Evolutionary conservation across 73 alveolate genomes (phyloP).

Genomic region (Chromera velia): DNA sequence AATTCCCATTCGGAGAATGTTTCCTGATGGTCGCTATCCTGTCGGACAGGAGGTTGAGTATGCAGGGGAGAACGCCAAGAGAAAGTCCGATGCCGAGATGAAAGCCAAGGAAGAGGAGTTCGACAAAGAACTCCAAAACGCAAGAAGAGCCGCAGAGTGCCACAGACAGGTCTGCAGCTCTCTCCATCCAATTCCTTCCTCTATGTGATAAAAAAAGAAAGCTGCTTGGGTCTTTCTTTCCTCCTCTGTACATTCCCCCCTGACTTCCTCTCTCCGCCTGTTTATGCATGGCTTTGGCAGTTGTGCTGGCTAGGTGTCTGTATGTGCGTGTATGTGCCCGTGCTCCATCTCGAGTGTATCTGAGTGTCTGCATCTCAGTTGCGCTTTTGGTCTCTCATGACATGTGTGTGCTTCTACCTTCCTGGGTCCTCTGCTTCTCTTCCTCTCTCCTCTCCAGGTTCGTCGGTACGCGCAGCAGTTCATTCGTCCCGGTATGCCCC

Average conservation of each 20-base stretch:
- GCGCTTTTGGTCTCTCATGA: background rate
- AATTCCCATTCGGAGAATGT: conserved; percentile 34
- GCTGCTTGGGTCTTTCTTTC: background rate
- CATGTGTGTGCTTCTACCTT: background rate
- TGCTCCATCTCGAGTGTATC: background rate
- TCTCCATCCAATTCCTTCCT: background rate
- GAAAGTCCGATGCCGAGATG: conserved; percentile 69
- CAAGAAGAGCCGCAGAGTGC: conserved; percentile 88
- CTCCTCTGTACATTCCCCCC: background rate
- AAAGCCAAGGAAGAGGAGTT: conserved; percentile 68
- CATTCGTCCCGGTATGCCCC: conserved; percentile 77
- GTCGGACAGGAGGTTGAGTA: conserved; percentile 74
- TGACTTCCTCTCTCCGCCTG: background rate
- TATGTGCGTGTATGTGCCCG: background rate
- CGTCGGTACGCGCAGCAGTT: conserved; percentile 77
- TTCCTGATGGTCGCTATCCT: conserved; percentile 75
- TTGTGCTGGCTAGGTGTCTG: background rate
- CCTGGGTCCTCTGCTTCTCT: background rate
- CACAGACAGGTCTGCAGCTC: conserved; percentile 84
- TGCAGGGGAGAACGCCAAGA: conserved; percentile 62
- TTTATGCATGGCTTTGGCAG: background rate
- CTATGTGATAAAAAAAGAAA: background rate
- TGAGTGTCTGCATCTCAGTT: background rate
- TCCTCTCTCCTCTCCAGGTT: background rate
- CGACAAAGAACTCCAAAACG: conserved; percentile 62